Conservation (phyloP, 2,329 filamentous ascomycete species). For the Aureobasidium sp. region DNA sequence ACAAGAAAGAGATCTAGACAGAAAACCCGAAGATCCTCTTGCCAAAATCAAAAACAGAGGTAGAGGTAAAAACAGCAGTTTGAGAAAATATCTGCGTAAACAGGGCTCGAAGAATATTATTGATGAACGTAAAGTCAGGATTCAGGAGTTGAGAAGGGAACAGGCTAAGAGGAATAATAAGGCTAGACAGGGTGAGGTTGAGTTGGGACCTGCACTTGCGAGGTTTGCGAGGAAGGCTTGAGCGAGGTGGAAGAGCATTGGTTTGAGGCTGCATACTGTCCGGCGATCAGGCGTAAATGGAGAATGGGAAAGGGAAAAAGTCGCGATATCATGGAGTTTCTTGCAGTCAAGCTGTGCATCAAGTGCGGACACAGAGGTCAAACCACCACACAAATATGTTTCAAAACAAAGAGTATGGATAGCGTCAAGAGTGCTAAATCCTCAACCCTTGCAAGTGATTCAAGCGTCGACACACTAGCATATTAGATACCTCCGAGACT, state of each 20-base stretch:
- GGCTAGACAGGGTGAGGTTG: slow-evolving; percentile 61
- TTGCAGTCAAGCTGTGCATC: no score
- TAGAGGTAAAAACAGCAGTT: slow-evolving; percentile 79
- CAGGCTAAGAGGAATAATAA: slow-evolving; percentile 62
- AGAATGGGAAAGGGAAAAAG: background rate
- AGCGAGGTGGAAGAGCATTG: background rate
- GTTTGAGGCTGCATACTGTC: background rate
- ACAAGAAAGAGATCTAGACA: slow-evolving; percentile 73
- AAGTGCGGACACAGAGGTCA: no score
- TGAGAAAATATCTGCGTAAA: slow-evolving; percentile 86
- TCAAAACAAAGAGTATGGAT: no score
- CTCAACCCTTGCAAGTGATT: no score
- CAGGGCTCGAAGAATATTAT: slow-evolving; percentile 89
- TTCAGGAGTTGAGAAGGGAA: slow-evolving; percentile 71
- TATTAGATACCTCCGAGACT: no score
- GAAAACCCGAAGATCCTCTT: slow-evolving; percentile 49
- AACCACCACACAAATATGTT: no score
- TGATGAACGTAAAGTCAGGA: slow-evolving; percentile 84
- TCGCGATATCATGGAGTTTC: background rate
- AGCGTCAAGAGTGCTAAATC: no score
- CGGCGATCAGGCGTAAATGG: background rate
- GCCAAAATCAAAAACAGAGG: slow-evolving; percentile 66
- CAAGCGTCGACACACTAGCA: no score
- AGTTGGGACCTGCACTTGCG: slow-evolving; percentile 77
- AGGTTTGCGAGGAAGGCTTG: slow-evolving; percentile 66